These are phyloP conservation scores for Fraxinus anomala DNA, from an alignment of 257 asterid species.

Conservation along the genomic window DNA sequence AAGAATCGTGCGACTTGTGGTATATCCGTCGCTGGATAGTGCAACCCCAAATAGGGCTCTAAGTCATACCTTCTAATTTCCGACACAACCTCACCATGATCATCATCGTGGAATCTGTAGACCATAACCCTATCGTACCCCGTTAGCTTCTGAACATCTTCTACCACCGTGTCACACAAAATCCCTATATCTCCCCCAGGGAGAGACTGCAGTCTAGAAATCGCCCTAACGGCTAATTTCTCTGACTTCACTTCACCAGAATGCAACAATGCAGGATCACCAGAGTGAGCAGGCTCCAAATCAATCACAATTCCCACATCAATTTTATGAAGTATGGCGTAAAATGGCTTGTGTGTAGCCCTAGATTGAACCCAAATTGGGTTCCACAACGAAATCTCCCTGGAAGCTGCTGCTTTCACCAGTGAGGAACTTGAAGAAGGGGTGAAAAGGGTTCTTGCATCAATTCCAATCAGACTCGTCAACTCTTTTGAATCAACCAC, in stretches of 20 bases:
- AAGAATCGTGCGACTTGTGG: constrained; percentile 73
- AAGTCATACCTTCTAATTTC: constrained; percentile 61
- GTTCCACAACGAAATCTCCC: constrained; percentile 57
- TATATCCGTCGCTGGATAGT: constrained; percentile 70
- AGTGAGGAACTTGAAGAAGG: constrained; percentile 44
- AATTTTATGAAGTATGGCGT: constrained; percentile 68
- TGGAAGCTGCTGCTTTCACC: constrained; percentile 38
- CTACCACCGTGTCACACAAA: constrained; percentile 58
- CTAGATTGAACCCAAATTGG: constrained; percentile 61
- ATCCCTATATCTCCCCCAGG: constrained; percentile 62
- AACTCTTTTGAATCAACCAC: constrained; percentile 3
- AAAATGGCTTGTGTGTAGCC: constrained; percentile 43
- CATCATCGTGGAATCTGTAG: constrained; percentile 68
- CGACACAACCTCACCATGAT: constrained; percentile 73
- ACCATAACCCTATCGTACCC: constrained; percentile 77
- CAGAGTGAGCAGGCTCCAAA: constrained; percentile 61
- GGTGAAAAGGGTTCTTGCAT: constrained; percentile 58
- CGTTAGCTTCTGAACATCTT: constrained; percentile 62
- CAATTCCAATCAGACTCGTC: constrained; percentile 46
- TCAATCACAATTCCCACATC: constrained; percentile 71
- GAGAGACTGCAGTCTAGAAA: constrained; percentile 58
- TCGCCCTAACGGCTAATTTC: constrained; percentile 55
- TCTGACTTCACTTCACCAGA: constrained; percentile 63
- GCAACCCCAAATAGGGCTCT: constrained; percentile 68
- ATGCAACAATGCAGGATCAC: constrained; percentile 47